Percentiles rank a stretch among this genome's conserved stretches.
phyloP scores from a whole-genome alignment of 306 rosid genomes.

The Trifolium fragiferum region DNA sequence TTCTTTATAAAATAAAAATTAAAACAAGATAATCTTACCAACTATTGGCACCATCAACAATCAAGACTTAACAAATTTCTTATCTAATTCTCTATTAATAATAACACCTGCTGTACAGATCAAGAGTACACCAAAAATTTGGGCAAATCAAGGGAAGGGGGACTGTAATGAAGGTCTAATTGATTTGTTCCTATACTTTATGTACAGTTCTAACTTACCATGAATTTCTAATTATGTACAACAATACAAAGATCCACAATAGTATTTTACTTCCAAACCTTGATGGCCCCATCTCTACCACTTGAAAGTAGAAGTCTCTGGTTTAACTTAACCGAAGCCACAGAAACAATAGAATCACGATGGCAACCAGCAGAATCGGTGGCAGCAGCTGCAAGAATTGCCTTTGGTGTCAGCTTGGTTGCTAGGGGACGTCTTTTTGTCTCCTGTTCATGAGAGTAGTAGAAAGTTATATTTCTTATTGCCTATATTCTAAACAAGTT shows the following conservation, averaged over 20 bases:
- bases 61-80: neutral
- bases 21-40: neutral
- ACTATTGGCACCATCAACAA: conserved; percentile 1
- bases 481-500: conserved; percentile 23
- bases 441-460: conserved; percentile 65
- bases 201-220: conserved; percentile 56
- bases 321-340: conserved; percentile 93
- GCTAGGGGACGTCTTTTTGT: conserved; percentile 78
- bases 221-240: conserved; percentile 60
- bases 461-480: conserved; percentile 25
- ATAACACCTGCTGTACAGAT: conserved; percentile 46
- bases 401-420: conserved; percentile 73
- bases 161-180: conserved; percentile 19
- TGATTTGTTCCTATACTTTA: conserved; percentile 39
- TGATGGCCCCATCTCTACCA: conserved; percentile 94
- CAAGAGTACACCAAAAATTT: neutral
- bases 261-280: conserved; percentile 86
- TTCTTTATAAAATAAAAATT: too few species aligned
- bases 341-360: conserved; percentile 75
- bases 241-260: conserved; percentile 14
- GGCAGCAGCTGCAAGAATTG: conserved; percentile 86
- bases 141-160: conserved; percentile 19
- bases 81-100: conserved; percentile 22
- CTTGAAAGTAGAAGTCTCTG: conserved; percentile 86
- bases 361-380: conserved; percentile 95